Evolutionary conservation across 2,329 filamentous ascomycete species (phyloP).

Genomic region (Coleophoma crateriformis): DNA sequence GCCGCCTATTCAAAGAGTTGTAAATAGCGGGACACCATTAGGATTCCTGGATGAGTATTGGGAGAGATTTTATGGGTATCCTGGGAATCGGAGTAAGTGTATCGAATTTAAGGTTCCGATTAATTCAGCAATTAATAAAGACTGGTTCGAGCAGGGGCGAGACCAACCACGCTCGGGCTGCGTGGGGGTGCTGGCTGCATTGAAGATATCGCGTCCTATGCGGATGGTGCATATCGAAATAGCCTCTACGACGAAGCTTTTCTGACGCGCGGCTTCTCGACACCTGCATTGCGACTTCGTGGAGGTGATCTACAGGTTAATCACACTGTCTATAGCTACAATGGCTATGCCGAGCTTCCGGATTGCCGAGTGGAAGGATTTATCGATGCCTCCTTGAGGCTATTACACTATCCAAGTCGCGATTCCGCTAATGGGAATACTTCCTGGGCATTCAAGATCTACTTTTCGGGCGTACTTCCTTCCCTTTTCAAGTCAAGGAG

Average conservation of each 20-base stretch:
- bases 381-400: not conserved
- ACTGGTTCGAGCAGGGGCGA: not conserved
- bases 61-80: conserved; percentile 20
- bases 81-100: conserved; percentile 19
- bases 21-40: conserved; percentile 19
- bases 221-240: not conserved
- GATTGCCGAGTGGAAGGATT: not conserved
- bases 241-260: not conserved
- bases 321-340: not conserved
- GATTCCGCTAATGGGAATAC: too few relatives aligned
- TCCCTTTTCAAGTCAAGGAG: too few relatives aligned
- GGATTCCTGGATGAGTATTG: conserved; percentile 23
- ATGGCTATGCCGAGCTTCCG: not conserved
- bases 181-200: not conserved
- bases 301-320: not conserved
- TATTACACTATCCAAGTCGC: too few relatives aligned
- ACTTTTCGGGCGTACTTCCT: too few relatives aligned
- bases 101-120: too few relatives aligned
- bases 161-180: not conserved
- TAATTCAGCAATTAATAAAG: not conserved
- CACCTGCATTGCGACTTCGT: not conserved
- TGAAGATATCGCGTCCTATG: not conserved
- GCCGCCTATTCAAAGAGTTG: conserved; percentile 13
- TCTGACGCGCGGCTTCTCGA: not conserved
- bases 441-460: too few relatives aligned